Percentiles rank a stretch among this genome's conserved stretches.
These are phyloP conservation scores for Trichoderma afroharzianum DNA, from an alignment of 2,329 filamentous ascomycete genomes.

Conservation along the genomic window DNA sequence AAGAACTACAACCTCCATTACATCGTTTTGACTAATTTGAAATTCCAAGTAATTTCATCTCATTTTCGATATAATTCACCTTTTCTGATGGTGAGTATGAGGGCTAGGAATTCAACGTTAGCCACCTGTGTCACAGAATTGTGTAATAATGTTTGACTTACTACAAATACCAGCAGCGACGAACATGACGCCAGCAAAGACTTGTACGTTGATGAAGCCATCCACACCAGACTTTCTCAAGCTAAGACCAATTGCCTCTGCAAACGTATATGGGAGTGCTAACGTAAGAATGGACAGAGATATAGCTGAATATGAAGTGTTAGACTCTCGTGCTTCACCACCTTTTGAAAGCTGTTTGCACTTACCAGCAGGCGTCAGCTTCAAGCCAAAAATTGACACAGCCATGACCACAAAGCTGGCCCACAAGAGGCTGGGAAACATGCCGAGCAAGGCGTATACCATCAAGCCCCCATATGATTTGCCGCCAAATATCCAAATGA, in stretches of 20 bases:
- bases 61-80: neutral
- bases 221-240: neutral
- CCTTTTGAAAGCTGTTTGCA: neutral
- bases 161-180: neutral
- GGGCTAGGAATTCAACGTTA: neutral
- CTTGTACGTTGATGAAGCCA: neutral
- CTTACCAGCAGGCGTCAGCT: neutral
- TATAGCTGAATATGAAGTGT: neutral
- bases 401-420: neutral
- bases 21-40: neutral
- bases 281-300: conserved; percentile 1
- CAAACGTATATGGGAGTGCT: conserved; percentile 6
- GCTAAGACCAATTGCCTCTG: conserved; percentile 1
- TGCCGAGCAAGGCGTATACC: neutral
- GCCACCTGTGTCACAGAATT: neutral
- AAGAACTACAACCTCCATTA: neutral
- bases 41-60: neutral
- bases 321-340: neutral
- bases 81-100: neutral
- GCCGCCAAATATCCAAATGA: conserved; percentile 7
- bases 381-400: neutral
- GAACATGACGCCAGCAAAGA: conserved; percentile 7
- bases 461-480: neutral
- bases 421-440: conserved; percentile 7
- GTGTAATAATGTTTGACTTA: neutral